These are phyloP conservation scores for Diaporthe nobilis DNA, from an alignment of 2,329 filamentous ascomycete genomes.

Conservation along the genomic window DNA sequence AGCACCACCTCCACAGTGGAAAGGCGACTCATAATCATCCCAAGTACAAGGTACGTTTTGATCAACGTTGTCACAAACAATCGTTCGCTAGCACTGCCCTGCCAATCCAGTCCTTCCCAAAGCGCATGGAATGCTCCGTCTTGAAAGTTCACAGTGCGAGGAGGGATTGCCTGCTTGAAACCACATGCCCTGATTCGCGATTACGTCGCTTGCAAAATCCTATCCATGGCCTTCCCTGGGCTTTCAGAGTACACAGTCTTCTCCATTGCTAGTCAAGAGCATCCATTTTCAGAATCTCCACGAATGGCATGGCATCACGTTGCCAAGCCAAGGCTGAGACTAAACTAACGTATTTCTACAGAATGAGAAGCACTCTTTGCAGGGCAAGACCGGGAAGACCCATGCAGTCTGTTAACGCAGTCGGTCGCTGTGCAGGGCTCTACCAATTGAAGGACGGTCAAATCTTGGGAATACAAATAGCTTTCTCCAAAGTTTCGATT, in stretches of 20 bases:
- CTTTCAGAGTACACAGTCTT: neutral
- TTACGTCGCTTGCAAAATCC: neutral
- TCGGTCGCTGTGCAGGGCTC: neutral
- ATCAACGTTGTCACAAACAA: neutral
- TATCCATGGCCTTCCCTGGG: neutral
- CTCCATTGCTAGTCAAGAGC: neutral
- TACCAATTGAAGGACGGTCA: neutral
- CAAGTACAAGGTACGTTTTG: conserved; percentile 62
- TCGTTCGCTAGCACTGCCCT: too few relatives aligned
- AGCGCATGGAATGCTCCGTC: neutral
- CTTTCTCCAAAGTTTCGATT: neutral
- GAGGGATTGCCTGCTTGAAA: neutral
- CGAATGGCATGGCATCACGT: neutral
- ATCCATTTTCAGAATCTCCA: neutral
- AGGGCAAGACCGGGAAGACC: conserved; percentile 92
- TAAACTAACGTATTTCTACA: conserved; percentile 49
- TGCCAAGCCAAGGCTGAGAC: neutral
- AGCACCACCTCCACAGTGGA: conserved; percentile 66
- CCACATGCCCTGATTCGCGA: neutral
- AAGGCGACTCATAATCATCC: conserved; percentile 67
- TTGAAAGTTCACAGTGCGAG: neutral
- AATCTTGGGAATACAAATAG: neutral
- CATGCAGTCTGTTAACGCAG: conserved; percentile 81
- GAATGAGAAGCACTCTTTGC: conserved; percentile 87
- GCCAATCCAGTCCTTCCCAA: neutral